These are phyloP conservation scores for Aureobasidium sp. DNA, from an alignment of 2,329 filamentous ascomycete genomes.

Conservation along the genomic window DNA sequence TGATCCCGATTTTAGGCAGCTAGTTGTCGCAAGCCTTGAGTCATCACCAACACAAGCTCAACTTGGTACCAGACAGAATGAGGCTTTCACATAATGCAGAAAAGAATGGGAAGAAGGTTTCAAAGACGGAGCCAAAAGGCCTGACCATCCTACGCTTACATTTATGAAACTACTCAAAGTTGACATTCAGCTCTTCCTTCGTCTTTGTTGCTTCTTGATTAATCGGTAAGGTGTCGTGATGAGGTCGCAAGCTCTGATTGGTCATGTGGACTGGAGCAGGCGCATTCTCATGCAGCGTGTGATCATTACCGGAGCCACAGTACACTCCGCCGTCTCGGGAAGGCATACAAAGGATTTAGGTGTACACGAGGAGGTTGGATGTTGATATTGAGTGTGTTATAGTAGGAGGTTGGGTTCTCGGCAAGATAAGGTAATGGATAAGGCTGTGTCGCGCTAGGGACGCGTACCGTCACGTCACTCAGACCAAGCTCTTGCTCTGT, in stretches of 20 bases:
- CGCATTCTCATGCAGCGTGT: not conserved
- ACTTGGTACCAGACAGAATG: not conserved
- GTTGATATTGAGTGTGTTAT: not conserved
- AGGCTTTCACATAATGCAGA: not conserved
- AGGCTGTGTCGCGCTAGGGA: not conserved
- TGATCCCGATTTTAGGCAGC: not conserved
- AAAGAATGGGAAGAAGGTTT: not conserved
- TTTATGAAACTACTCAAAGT: not conserved
- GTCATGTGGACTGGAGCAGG: not conserved
- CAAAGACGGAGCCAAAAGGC: not conserved
- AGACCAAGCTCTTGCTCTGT: too few relatives aligned
- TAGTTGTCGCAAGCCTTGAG: not conserved
- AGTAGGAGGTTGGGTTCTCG: not conserved
- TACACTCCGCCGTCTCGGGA: not conserved
- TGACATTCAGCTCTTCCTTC: not conserved
- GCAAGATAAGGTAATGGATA: not conserved
- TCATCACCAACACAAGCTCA: not conserved
- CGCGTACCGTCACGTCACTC: not conserved
- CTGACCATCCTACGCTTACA: not conserved
- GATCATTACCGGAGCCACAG: not conserved
- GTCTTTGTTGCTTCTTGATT: not conserved
- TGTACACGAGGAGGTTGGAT: not conserved
- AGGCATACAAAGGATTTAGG: not conserved
- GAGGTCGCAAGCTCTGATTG: conserved; percentile 5
- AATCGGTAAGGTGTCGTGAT: conserved; percentile 11